Evolutionary conservation across 495 filamentous ascomycete genomes (phyloP).

Genomic region (Hypoxylon cercidicola): DNA sequence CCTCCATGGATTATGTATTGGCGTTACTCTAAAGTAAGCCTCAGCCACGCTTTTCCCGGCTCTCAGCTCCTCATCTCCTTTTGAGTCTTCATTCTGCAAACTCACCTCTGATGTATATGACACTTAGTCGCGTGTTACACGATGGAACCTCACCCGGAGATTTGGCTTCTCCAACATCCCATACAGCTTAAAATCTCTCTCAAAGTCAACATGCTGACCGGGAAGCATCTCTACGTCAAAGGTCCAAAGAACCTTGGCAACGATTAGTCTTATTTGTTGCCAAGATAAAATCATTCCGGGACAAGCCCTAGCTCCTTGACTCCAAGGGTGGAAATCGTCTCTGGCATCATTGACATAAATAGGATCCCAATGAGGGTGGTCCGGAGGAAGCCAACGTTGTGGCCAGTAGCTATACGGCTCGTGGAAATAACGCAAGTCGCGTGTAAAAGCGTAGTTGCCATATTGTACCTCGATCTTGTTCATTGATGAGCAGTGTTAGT

Average conservation of each 20-base stretch:
- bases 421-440: constrained; percentile 12
- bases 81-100: too few species aligned
- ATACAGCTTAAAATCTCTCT: constrained; percentile 27
- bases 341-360: constrained; percentile 8
- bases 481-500: too few species aligned
- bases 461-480: too few species aligned
- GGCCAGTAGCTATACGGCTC: constrained; percentile 21
- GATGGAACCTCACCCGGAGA: constrained; percentile 21
- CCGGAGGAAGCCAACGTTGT: constrained; percentile 24
- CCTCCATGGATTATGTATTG: too few species aligned
- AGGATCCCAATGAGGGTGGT: constrained; percentile 25
- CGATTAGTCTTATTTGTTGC: constrained; percentile 36
- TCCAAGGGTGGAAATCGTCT: not conserved
- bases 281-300: constrained; percentile 26
- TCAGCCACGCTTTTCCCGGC: too few species aligned
- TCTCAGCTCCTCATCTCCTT: too few species aligned
- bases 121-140: not conserved
- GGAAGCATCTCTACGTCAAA: constrained; percentile 29
- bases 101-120: too few species aligned
- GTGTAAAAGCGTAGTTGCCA: not conserved
- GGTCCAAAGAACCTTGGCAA: constrained; percentile 46
- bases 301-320: not conserved
- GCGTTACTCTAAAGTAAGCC: too few species aligned
- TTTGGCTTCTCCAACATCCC: constrained; percentile 35
- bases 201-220: constrained; percentile 10